A percentile compares a stretch with the other conserved stretches of the same genome.
These are phyloP conservation scores for Verticillium isaacii DNA, from an alignment of 2,329 filamentous ascomycete genomes.

Conservation along the genomic window DNA sequence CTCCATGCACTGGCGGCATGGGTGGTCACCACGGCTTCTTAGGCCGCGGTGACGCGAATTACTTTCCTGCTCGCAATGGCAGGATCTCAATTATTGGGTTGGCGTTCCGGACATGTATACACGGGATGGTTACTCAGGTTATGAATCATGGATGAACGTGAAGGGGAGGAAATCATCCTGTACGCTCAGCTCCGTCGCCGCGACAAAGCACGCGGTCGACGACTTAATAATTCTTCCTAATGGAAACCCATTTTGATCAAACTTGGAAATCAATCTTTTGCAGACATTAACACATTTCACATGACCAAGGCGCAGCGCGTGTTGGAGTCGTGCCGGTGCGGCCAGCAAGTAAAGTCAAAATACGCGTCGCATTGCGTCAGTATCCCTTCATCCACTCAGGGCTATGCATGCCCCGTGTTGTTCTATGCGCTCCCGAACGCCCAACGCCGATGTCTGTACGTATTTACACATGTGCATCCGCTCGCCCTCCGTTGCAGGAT, in stretches of 20 bases:
- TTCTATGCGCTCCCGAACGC: background rate
- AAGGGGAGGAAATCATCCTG: background rate
- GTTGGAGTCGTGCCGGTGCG: background rate
- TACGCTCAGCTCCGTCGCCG: background rate
- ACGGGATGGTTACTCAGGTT: background rate
- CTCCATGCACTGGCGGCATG: background rate
- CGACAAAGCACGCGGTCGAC: background rate
- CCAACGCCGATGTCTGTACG: background rate
- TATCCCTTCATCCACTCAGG: background rate
- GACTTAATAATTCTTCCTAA: background rate
- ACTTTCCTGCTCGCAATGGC: background rate
- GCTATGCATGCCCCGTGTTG: background rate
- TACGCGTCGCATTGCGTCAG: background rate
- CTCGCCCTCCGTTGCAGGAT: background rate
- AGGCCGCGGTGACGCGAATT: background rate
- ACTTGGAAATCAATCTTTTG: background rate
- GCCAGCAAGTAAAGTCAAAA: background rate
- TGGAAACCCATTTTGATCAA: background rate
- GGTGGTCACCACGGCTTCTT: background rate
- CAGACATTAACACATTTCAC: no score
- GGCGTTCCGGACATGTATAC: background rate
- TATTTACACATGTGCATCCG: conserved; percentile 1
- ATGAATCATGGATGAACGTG: background rate
- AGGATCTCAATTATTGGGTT: background rate
- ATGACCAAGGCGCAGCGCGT: background rate